Base-by-base conservation (phyloP, 1,139 yeast genomes). In the Waltiozyma sp. region DNA sequence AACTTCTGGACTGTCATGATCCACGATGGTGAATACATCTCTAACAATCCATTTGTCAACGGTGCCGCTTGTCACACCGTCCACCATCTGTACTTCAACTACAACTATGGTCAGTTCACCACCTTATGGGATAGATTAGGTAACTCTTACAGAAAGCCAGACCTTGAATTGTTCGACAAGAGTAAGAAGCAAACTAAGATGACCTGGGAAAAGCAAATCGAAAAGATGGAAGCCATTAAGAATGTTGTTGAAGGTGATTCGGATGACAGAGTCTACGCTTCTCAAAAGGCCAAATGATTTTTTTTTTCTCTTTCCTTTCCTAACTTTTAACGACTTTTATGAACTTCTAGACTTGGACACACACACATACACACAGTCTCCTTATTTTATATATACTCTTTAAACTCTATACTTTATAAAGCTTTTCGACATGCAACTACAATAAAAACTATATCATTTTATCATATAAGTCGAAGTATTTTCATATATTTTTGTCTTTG, bases 1-100 rank as follows among this genome's bases (percentile, higher is more conserved):
- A 91, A 93, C 65, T 80, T 91, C 60, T 91, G 98, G 98, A 87
- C 98, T 4, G 95, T 91, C 38, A 82, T 89, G 94, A 91, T 91
- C 60, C 98, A 91, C 64, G 98, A 91, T 62, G 98, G 98, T 49
- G 93, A 88, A 60, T 93, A 88, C 63, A 64, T 91, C 69, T 83
- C 96, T 40, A 84, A 86, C 62, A 95, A 88, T 62, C 96, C 97
- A 8, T 75, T 87, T 46, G 84, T 91, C 50, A 91, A 91, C 63
- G 98, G 98, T 55, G 89, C 97, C 26, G 98, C 98, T 5, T 89
- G 97, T 66, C 98, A 91, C 66, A 89, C 98, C 4, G 80, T 91
- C 41, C 98, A 91, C 65, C 98, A 91, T 61, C 69, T 91, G 58
- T 91, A 91, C 66, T 91, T 91, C 75, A 89, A 89, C 71, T 91